Conservation (phyloP, 2,329 filamentous ascomycete genomes). For the Xylaria sp. region DNA sequence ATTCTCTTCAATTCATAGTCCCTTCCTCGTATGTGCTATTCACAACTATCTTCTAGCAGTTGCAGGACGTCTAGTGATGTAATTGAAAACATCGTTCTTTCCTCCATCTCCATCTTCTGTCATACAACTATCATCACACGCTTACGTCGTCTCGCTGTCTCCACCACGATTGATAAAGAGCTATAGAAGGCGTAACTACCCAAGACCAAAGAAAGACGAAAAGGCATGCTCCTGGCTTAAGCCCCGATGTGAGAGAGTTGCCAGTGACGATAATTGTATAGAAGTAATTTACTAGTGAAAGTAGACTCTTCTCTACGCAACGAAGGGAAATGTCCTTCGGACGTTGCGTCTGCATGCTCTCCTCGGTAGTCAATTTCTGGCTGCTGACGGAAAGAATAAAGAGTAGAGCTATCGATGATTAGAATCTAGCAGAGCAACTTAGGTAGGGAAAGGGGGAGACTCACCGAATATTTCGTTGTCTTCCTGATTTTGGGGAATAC, state of each 20-base stretch:
- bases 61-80: conserved; percentile 23
- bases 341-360: conserved; percentile 31
- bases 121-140: conserved; percentile 31
- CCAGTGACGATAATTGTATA: conserved; percentile 34
- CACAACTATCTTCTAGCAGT: conserved; percentile 24
- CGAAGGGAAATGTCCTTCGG: conserved; percentile 29
- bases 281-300: conserved; percentile 34
- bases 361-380: conserved; percentile 31
- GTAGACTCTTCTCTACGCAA: conserved; percentile 34
- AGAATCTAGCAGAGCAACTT: conserved; percentile 29
- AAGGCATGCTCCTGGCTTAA: conserved; percentile 30
- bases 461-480: conserved; percentile 33
- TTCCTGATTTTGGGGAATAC: conserved; percentile 33
- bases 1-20: conserved; percentile 27
- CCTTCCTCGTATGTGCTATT: conserved; percentile 24
- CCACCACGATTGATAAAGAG: conserved; percentile 34
- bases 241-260: conserved; percentile 32
- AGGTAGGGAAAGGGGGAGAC: conserved; percentile 27
- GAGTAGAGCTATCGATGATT: conserved; percentile 30
- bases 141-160: conserved; percentile 29
- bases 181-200: conserved; percentile 32
- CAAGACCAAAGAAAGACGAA: conserved; percentile 33
- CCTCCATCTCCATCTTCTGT: conserved; percentile 29
- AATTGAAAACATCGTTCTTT: conserved; percentile 28
- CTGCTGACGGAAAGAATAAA: conserved; percentile 32